A percentile compares a stretch with the other conserved stretches of the same genome.
phyloP scores from a whole-genome alignment of 2,329 filamentous ascomycete species.

The Calycina herbarum region DNA sequence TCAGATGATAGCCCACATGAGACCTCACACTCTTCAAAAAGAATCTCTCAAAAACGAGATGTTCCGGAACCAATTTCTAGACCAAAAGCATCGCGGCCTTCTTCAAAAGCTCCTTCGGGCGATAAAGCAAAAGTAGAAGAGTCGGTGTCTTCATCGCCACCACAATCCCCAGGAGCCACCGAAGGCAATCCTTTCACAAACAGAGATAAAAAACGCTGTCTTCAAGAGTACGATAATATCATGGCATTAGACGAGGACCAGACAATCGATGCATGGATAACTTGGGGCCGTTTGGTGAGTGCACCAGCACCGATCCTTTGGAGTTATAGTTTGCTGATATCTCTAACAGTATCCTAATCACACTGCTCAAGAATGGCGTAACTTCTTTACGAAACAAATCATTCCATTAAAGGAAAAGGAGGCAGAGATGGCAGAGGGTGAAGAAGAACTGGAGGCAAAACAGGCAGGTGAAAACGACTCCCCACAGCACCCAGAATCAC shows the following conservation, averaged over 20 bases:
- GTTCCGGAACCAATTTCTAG: neutral
- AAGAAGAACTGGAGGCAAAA: constrained; percentile 8
- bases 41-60: neutral
- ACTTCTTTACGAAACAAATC: constrained; percentile 32
- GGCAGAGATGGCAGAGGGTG: constrained; percentile 8
- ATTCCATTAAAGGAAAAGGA: constrained; percentile 15
- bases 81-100: neutral
- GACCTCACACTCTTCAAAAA: neutral
- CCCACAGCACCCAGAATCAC: neutral
- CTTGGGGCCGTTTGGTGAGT: constrained; percentile 30
- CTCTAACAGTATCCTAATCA: constrained; percentile 31
- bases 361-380: constrained; percentile 37
- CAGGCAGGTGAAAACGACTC: neutral
- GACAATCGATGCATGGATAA: constrained; percentile 33
- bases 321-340: constrained; percentile 11
- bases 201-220: constrained; percentile 28
- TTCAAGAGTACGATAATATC: constrained; percentile 27
- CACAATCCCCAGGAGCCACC: neutral
- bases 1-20: neutral
- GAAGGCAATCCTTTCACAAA: constrained; percentile 19
- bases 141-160: neutral
- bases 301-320: neutral
- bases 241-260: constrained; percentile 25
- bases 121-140: neutral
- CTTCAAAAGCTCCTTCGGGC: neutral